phyloP scores from a whole-genome alignment of 2,329 filamentous ascomycete species.

The Epichloe aotearoae region DNA sequence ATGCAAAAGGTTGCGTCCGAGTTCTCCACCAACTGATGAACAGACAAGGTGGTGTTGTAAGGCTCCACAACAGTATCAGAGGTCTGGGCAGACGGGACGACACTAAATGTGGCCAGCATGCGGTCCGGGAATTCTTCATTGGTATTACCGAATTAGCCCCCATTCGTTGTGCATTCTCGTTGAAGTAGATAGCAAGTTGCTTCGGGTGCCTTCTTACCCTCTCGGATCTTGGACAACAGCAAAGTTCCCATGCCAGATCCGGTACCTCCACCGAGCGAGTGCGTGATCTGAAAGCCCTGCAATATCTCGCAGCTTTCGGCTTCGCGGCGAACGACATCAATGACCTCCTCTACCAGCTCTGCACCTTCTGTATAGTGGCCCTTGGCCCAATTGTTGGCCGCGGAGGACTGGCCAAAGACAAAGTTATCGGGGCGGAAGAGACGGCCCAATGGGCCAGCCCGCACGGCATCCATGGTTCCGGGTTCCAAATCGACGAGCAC shows the following conservation, averaged over 20 bases:
- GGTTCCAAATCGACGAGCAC: slow-evolving; percentile 99
- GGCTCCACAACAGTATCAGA: slow-evolving; percentile 99
- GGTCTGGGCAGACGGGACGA: slow-evolving; percentile 96
- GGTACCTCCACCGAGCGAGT: slow-evolving; percentile 98
- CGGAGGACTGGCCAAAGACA: slow-evolving; percentile 97
- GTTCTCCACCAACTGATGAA: slow-evolving; percentile 99
- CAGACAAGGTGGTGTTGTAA: slow-evolving; percentile 97
- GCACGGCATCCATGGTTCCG: slow-evolving; percentile 98
- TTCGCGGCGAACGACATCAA: slow-evolving; percentile 96
- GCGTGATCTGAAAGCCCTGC: slow-evolving; percentile 99
- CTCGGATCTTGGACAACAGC: slow-evolving; percentile 98
- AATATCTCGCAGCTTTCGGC: slow-evolving; percentile 98
- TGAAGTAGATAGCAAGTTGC: not conserved
- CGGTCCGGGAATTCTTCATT: slow-evolving; percentile 81
- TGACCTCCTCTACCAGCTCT: slow-evolving; percentile 92
- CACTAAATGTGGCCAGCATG: slow-evolving; percentile 99
- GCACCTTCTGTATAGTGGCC: slow-evolving; percentile 99
- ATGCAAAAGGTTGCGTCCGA: slow-evolving; percentile 99
- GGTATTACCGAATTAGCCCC: not conserved
- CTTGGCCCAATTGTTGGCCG: slow-evolving; percentile 99
- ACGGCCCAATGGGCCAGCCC: slow-evolving; percentile 92
- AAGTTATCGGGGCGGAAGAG: slow-evolving; percentile 99
- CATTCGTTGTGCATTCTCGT: not conserved
- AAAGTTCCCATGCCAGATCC: slow-evolving; percentile 99
- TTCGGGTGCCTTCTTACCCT: slow-evolving; percentile 26